phyloP scores from a whole-genome alignment of 768 basidiomycete genomes.

The Xerocomellus intermedius region DNA sequence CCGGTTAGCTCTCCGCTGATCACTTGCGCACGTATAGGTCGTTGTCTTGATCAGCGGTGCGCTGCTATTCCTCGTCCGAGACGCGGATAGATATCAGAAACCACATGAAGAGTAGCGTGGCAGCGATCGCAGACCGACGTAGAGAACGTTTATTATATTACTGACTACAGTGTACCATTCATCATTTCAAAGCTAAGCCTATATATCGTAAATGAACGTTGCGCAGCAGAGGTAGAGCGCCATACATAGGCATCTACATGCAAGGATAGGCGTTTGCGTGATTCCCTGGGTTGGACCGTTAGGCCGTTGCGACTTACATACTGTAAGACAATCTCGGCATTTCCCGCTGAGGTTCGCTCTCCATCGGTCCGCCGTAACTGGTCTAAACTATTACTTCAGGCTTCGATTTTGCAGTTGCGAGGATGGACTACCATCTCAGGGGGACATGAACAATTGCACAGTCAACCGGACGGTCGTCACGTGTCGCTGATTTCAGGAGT shows the following conservation, averaged over 20 bases:
- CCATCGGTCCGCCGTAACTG: no score
- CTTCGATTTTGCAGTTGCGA: no score
- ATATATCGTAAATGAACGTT: background rate
- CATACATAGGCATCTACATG: background rate
- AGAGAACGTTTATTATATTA: background rate
- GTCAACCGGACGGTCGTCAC: no score
- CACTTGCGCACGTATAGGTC: constrained; percentile 5
- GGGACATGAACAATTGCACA: no score
- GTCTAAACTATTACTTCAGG: no score
- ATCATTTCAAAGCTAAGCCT: background rate
- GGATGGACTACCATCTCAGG: no score
- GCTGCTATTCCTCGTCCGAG: constrained; percentile 25
- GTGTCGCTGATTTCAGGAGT: no score
- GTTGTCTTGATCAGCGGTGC: constrained; percentile 15
- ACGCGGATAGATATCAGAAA: constrained; percentile 17
- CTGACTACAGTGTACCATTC: background rate
- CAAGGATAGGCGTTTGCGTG: background rate
- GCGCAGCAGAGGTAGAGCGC: background rate
- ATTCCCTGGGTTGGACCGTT: background rate
- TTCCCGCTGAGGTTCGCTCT: no score
- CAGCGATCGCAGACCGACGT: background rate
- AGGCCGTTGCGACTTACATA: no score
- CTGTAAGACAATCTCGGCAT: no score
- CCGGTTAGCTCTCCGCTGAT: background rate
- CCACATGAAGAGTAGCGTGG: constrained; percentile 3